Base-by-base conservation (phyloP, 345 rosid species). In the Rhodamnia argentea region DNA sequence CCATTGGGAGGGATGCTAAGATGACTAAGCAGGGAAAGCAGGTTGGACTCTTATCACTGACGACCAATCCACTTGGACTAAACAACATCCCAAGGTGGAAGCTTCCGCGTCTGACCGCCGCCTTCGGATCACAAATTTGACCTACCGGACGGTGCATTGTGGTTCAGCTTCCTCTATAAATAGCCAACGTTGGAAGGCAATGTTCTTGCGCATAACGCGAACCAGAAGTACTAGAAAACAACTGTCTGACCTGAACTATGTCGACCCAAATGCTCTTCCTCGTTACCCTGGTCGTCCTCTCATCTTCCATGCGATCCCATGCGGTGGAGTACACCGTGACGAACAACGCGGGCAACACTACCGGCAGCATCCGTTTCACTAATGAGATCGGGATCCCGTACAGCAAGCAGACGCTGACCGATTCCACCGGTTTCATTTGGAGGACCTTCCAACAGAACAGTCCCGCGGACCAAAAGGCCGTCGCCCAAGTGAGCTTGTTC, bases 371-470 rank as follows among this genome's bases (percentile, higher is more conserved):
- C 58, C 90, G 91, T 24, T 92, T 86, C 92, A 15, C 57, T n/a
- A 87, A 26, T 22, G 87, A 90, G 26, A 88, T 93, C 83, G 92
- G 93, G 13, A 40, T 62, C 6, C 82, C 74, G 3, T 89, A 89
- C 90, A 85, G 85, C 85, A 50, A 1, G 15, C 89, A 85, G 84
- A 90, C 89, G 8, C 23, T 92, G 24, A n/a, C 29, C 5, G 76
- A 91, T 24, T 85, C 94, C 82, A 83, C 92, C 6, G 37, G 58
- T 12, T 92, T 92, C 84, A 92, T 91, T 12, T 89, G 93, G 94
- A 42, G 60, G 20, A 42, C 54, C 88, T 93, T 92, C 88, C 90
- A 89, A 8, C 90, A 92, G 59, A 84, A 42, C 40, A n/a, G 29
- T 44, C 83, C 87, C 3, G 51, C 60, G 15, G 92, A 87, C 75